A percentile compares a stretch with the other conserved stretches of the same genome.
phyloP scores from a whole-genome alignment of 2,329 filamentous ascomycete genomes.

The Ophiostoma ulmi region DNA sequence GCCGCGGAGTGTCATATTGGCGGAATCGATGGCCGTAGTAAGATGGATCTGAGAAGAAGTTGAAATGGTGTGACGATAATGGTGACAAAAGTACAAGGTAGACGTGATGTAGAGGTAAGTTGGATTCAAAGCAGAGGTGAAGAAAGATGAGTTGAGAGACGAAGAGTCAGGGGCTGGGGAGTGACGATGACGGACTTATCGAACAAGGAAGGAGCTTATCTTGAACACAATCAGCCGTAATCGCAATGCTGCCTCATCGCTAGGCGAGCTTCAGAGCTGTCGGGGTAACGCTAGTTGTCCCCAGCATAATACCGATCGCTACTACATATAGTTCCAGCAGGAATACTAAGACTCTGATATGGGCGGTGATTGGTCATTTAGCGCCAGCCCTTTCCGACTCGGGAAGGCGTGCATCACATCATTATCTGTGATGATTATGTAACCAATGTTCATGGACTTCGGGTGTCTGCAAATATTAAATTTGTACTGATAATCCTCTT shows the following conservation, averaged over 20 bases:
- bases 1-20: slow-evolving; percentile 11
- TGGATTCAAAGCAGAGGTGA: not conserved
- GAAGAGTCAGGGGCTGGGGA: not conserved
- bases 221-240: slow-evolving; percentile 6
- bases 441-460: not conserved
- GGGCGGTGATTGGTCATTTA: not conserved
- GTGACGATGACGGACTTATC: not conserved
- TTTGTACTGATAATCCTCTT: no score
- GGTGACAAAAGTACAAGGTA: not conserved
- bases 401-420: not conserved
- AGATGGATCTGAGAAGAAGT: not conserved
- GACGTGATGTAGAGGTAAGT: not conserved
- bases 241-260: slow-evolving; percentile 10
- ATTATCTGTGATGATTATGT: not conserved
- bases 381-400: slow-evolving; percentile 1
- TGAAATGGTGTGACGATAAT: not conserved
- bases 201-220: slow-evolving; percentile 15
- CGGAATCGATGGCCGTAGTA: slow-evolving; percentile 12
- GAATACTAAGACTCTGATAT: not conserved
- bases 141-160: not conserved
- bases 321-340: not conserved
- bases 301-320: not conserved
- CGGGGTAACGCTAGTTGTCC: slow-evolving; percentile 12
- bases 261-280: slow-evolving; percentile 3
- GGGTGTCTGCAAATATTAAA: no score